These are phyloP conservation scores for Boletus sp. DNA, from an alignment of 1,284 basidiomycete species.

Conservation along the genomic window DNA sequence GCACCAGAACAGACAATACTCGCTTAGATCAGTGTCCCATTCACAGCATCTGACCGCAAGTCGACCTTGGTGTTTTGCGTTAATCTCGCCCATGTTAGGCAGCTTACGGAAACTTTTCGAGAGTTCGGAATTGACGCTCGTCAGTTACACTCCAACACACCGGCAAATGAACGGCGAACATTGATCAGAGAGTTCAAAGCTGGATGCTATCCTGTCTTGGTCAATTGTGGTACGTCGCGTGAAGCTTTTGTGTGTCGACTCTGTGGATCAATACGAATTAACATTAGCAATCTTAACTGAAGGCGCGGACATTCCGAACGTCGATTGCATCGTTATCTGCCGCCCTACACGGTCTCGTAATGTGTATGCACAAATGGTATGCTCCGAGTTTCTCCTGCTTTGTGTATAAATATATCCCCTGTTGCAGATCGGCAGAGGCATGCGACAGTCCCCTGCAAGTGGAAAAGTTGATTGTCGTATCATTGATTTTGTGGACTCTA, in stretches of 20 bases:
- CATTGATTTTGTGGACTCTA: conserved; percentile 88
- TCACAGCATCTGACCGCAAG: conserved; percentile 51
- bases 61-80: conserved; percentile 93
- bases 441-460: conserved; percentile 79
- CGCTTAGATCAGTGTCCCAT: background rate
- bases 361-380: conserved; percentile 90
- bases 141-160: conserved; percentile 73
- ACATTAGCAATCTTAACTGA: conserved; percentile 81
- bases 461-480: conserved; percentile 85
- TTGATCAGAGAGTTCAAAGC: conserved; percentile 68
- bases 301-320: conserved; percentile 87
- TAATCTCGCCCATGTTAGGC: conserved; percentile 78
- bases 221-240: conserved; percentile 77
- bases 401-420: background rate
- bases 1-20: conserved; percentile 3
- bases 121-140: conserved; percentile 82
- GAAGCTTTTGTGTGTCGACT: background rate
- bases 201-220: conserved; percentile 78
- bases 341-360: conserved; percentile 87
- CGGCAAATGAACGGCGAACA: conserved; percentile 58
- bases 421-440: conserved; percentile 85
- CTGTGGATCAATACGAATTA: background rate
- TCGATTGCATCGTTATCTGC: conserved; percentile 87
- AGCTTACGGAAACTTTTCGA: conserved; percentile 73
- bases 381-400: conserved; percentile 12